Base-by-base conservation (phyloP, 106 monocot genomes). In the Triglochin maritima region DNA sequence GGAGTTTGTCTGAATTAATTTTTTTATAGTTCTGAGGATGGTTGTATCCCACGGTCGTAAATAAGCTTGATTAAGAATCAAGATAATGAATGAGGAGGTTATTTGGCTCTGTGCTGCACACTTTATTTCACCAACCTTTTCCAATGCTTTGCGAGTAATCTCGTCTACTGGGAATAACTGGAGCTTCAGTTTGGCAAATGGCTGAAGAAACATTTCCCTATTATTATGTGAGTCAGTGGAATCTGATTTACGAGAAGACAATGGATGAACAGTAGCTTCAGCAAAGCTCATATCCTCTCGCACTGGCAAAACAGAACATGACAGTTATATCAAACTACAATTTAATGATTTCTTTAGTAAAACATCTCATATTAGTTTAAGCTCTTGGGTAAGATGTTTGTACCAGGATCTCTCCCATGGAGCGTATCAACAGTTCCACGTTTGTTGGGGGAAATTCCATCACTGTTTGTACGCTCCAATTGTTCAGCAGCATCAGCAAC, bases 401-500 rank as follows among this genome's bases (percentile, higher is more conserved):
- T 57, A 68, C 54, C 54, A 56, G 3, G 9, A 59, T 70, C 13
- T 9, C 48, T 49, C 10, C 49, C 64, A 61, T 73, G 57, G 58
- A 74, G 69, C 45, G 67, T 44, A 59, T 17, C 59, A 60, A 42
- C 60, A 17, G 56, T 49, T 65, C 41, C 69, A 56, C 76, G 79
- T 49, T 62, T 59, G 69, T 56, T 65, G 69, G 78, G 68, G 70
- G 14, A 14, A 47, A 65, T 81, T 43, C 42, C 62, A 49, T 68
- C 71, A 47, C 68, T 79, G 47, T 68, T 66, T 63, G 79, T 68
- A 49, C 79, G 71, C 63, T 98, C 96, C 47, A 98, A 74, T 66
- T 88, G 84, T 66, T 88, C 91, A 57, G 96, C 96, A 52, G 96
- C 96, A 86, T 98, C 96, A 79, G 96, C 96, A 82, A 98, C 91